These are phyloP conservation scores for Sporopachydermia cereana DNA, from an alignment of 1,139 yeast genomes.

Conservation along the genomic window DNA sequence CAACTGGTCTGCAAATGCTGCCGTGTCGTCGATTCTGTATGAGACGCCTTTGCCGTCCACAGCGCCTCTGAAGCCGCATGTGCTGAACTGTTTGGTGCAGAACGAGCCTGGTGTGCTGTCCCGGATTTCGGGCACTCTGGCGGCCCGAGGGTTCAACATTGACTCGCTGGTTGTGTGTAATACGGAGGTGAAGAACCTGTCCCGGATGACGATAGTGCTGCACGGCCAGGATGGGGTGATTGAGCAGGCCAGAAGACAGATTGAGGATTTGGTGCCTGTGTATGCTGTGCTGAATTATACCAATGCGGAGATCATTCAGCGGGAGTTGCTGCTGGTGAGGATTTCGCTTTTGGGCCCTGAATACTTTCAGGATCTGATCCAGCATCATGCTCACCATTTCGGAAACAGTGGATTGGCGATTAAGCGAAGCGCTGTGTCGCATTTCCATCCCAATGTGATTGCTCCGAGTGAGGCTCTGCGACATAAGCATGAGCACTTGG, in stretches of 20 bases:
- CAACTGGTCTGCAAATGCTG: conserved; percentile 89
- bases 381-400: conserved; percentile 44
- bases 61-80: conserved; percentile 70
- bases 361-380: conserved; percentile 87
- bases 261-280: conserved; percentile 95
- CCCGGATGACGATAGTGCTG: conserved; percentile 92
- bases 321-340: conserved; percentile 86
- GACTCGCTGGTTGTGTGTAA: conserved; percentile 94
- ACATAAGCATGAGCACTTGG: conserved; percentile 83
- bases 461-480: conserved; percentile 89
- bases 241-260: conserved; percentile 98
- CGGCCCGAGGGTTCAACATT: conserved; percentile 96
- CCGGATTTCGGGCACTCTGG: conserved; percentile 86
- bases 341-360: conserved; percentile 92
- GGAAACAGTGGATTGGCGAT: neutral
- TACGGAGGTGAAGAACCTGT: conserved; percentile 90
- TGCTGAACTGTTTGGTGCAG: conserved; percentile 91
- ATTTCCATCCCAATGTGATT: conserved; percentile 79
- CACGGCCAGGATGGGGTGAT: conserved; percentile 93
- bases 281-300: conserved; percentile 95
- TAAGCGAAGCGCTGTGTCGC: conserved; percentile 24
- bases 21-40: conserved; percentile 87
- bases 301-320: conserved; percentile 75
- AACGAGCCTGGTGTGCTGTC: conserved; percentile 97
- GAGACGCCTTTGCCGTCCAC: conserved; percentile 77